A percentile compares a stretch with the other conserved stretches of the same genome.
Evolutionary conservation across 2,329 filamentous ascomycete genomes (phyloP).

Genomic region (Rosellinia necatrix): DNA sequence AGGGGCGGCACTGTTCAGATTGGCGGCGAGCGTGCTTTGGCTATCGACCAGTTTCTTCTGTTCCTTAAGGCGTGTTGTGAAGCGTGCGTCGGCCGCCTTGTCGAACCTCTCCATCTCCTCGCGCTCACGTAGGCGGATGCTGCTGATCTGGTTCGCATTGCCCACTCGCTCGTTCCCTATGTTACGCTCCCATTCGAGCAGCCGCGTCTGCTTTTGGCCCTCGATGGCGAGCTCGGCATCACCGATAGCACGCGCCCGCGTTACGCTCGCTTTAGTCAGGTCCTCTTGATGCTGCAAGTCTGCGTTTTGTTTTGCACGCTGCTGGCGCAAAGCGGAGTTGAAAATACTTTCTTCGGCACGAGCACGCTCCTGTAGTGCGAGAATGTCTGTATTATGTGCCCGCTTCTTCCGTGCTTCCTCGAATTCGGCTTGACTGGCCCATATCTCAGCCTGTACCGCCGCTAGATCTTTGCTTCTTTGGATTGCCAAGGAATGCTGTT

Average conservation of each 20-base stretch:
- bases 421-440: constrained; percentile 53
- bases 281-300: constrained; percentile 53
- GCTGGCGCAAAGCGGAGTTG: constrained; percentile 43
- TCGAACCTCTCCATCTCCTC: constrained; percentile 57
- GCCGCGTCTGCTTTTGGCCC: constrained; percentile 47
- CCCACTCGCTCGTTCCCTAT: constrained; percentile 52
- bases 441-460: constrained; percentile 55
- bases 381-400: constrained; percentile 52
- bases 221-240: constrained; percentile 54
- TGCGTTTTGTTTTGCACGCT: constrained; percentile 43
- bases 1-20: constrained; percentile 42
- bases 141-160: constrained; percentile 55
- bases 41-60: constrained; percentile 57
- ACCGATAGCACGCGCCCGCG: constrained; percentile 50
- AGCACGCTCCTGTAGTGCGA: constrained; percentile 49
- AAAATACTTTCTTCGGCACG: constrained; percentile 53
- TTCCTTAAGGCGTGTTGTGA: constrained; percentile 52
- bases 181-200: constrained; percentile 55
- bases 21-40: constrained; percentile 46
- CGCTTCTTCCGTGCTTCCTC: constrained; percentile 56
- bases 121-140: constrained; percentile 54
- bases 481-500: constrained; percentile 55
- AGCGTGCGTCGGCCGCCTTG: constrained; percentile 49
- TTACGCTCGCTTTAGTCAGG: constrained; percentile 51
- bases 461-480: constrained; percentile 57